phyloP scores from a whole-genome alignment of 371 early-diverging fungal genomes.

The Racocetra persica region DNA sequence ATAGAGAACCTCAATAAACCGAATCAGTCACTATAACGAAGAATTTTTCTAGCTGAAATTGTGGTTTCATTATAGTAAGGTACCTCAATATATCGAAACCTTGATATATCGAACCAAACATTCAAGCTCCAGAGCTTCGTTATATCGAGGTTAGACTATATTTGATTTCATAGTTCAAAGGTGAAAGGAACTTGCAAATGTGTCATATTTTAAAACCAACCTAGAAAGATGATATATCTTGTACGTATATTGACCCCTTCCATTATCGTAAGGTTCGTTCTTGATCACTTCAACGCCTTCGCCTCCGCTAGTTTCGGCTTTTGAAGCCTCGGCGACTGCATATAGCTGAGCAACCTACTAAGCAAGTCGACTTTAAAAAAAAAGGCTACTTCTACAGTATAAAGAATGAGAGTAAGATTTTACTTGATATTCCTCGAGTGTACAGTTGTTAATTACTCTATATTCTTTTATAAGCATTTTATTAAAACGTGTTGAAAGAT shows the following conservation, averaged over 20 bases:
- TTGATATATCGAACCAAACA: too few species aligned
- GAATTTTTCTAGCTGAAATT: too few species aligned
- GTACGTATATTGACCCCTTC: conserved; percentile 77
- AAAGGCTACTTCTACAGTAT: neutral
- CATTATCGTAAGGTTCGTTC: conserved; percentile 77
- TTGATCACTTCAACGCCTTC: conserved; percentile 77
- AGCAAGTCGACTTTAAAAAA: conserved; percentile 24
- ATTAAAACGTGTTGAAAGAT: too few species aligned
- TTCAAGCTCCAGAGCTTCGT: too few species aligned
- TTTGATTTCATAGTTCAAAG: too few species aligned
- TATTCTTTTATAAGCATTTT: conserved; percentile 73
- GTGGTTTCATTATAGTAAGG: too few species aligned
- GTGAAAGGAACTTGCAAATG: too few species aligned
- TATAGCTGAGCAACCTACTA: conserved; percentile 71
- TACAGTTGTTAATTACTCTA: conserved; percentile 74
- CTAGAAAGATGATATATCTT: conserved; percentile 68
- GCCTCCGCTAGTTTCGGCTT: conserved; percentile 77
- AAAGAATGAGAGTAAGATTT: neutral
- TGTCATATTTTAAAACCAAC: conserved; percentile 16
- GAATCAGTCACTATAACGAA: too few species aligned
- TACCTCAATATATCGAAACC: too few species aligned
- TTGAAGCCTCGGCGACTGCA: conserved; percentile 76
- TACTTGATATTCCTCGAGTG: conserved; percentile 73
- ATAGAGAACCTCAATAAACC: too few species aligned
- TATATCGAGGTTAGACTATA: too few species aligned